Evolutionary conservation across 2,329 filamentous ascomycete genomes (phyloP).

Genomic region (Pseudocercospora ulei): DNA sequence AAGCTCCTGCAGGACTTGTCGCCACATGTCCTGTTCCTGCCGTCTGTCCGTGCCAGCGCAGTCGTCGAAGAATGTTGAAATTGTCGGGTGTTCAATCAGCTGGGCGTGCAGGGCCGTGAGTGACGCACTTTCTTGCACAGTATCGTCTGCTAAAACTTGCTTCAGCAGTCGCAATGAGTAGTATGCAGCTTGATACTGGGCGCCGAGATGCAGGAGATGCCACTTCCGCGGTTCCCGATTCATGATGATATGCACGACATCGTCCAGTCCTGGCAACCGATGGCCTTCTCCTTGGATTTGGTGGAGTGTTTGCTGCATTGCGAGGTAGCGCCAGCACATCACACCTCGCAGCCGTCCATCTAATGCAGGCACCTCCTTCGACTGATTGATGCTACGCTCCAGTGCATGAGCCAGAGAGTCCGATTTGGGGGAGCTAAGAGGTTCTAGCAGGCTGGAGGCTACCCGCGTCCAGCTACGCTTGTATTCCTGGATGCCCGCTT

Average conservation of each 20-base stretch:
- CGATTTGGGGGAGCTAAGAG: constrained; percentile 2
- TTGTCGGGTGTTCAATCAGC: constrained; percentile 20
- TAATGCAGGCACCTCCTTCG: constrained; percentile 1
- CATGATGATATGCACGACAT: constrained; percentile 25
- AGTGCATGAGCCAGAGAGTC: constrained; percentile 3
- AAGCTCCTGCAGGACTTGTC: constrained; percentile 6
- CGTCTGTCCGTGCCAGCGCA: not conserved
- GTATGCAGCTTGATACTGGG: constrained; percentile 37
- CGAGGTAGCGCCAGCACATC: constrained; percentile 22
- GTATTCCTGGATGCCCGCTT: constrained; percentile 34
- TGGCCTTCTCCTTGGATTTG: constrained; percentile 14
- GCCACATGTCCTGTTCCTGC: constrained; percentile 18
- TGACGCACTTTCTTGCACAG: constrained; percentile 37
- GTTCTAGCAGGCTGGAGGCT: constrained; percentile 16
- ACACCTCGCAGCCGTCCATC: not conserved
- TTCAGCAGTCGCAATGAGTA: constrained; percentile 40
- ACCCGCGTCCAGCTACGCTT: constrained; percentile 33
- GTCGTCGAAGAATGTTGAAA: constrained; percentile 20
- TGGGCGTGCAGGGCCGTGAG: constrained; percentile 10
- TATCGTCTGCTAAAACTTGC: constrained; percentile 30
- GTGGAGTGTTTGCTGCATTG: constrained; percentile 19
- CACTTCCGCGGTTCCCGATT: constrained; percentile 33
- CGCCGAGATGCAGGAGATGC: constrained; percentile 36
- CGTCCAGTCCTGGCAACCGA: constrained; percentile 20
- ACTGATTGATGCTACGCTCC: constrained; percentile 8